Conservation (phyloP, 192 early-diverging fungal species). For the Oehlia diaphana region DNA sequence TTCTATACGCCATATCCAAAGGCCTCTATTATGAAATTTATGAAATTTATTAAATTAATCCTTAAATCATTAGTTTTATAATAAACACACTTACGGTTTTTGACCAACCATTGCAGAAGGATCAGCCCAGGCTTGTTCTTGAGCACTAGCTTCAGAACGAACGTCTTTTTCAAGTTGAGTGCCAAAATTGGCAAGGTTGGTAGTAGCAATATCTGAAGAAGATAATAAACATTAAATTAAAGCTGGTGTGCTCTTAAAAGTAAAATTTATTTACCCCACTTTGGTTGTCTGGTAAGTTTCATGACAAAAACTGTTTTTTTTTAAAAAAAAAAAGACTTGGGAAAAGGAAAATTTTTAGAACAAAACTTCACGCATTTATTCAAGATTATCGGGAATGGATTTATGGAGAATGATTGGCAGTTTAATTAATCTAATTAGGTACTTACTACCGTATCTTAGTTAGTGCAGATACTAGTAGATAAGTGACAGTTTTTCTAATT, state of each 20-base stretch:
- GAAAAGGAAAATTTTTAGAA: too few species aligned
- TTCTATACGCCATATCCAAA: slow-evolving; percentile 79
- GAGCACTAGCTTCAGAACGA: slow-evolving; percentile 53
- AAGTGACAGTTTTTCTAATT: too few species aligned
- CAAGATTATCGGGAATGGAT: too few species aligned
- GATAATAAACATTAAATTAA: not conserved
- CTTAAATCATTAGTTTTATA: not conserved
- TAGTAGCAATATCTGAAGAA: slow-evolving; percentile 46
- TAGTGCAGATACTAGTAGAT: too few species aligned
- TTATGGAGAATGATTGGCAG: too few species aligned
- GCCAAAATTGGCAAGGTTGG: slow-evolving; percentile 61
- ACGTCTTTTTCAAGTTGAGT: slow-evolving; percentile 61
- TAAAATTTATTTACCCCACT: slow-evolving; percentile 5
- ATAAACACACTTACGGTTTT: slow-evolving; percentile 22
- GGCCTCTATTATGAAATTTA: slow-evolving; percentile 45
- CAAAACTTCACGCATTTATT: too few species aligned
- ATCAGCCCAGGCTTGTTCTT: slow-evolving; percentile 62
- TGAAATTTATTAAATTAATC: not conserved
- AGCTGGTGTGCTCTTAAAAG: not conserved
- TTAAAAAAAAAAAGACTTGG: too few species aligned
- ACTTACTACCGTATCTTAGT: too few species aligned
- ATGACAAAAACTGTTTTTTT: not conserved
- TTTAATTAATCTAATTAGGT: too few species aligned
- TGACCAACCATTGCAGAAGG: slow-evolving; percentile 48
- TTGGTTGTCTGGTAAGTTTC: slow-evolving; percentile 9